phyloP scores from a whole-genome alignment of 306 rosid species.

The Cyclanthera cordifolia region DNA sequence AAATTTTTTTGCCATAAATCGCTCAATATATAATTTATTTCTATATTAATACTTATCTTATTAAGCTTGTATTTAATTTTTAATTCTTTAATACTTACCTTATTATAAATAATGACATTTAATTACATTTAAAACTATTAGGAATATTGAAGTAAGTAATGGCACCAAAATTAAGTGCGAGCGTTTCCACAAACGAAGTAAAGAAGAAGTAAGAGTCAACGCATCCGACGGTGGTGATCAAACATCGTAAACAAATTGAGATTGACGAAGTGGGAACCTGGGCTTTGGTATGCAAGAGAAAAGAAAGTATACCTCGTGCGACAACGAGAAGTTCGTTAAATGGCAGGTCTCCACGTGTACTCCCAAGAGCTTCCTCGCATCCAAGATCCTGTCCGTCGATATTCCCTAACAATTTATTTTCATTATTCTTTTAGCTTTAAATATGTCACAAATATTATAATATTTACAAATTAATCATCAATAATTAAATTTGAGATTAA shows the following conservation, averaged over 20 bases:
- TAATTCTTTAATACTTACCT: no score
- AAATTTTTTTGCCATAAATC: no score
- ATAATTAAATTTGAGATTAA: no score
- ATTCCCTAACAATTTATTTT: conserved; percentile 41
- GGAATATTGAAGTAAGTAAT: no score
- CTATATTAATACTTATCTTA: no score
- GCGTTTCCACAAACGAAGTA: neutral
- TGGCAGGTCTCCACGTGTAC: conserved; percentile 82
- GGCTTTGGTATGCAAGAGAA: no score
- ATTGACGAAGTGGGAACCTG: neutral
- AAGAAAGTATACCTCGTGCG: conserved; percentile 55
- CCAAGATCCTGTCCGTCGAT: conserved; percentile 78
- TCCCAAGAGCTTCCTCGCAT: conserved; percentile 63
- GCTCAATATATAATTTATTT: no score
- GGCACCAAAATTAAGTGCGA: neutral
- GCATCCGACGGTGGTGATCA: neutral
- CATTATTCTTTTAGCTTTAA: neutral
- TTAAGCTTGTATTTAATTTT: no score
- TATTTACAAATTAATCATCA: no score
- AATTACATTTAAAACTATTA: no score
- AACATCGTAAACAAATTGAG: neutral
- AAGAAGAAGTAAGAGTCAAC: neutral
- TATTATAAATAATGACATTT: no score
- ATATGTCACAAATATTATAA: no score
- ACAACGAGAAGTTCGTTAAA: conserved; percentile 61